Conservation (phyloP, 805 yeast genomes). For the Novakomyces olei region DNA sequence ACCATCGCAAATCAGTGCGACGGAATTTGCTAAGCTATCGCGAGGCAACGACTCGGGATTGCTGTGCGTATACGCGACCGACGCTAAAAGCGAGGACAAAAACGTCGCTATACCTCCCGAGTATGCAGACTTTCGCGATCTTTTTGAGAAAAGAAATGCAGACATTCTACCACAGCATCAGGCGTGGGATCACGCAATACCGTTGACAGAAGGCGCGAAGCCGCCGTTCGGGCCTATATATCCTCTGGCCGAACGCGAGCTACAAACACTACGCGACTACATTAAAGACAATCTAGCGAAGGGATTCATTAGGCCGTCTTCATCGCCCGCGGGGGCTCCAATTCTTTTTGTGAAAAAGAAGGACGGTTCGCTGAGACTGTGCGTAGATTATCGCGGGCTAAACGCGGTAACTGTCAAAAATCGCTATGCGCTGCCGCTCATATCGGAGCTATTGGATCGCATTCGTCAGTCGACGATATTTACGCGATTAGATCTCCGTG, state of each 20-base stretch:
- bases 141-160: not conserved
- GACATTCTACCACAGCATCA: not conserved
- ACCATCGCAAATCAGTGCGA: no score
- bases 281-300: not conserved
- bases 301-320: conserved; percentile 2
- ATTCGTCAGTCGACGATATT: conserved; percentile 6
- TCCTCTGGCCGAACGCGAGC: not conserved
- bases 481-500: conserved; percentile 10
- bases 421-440: conserved; percentile 10
- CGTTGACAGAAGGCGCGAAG: not conserved
- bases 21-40: not conserved
- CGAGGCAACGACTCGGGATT: not conserved
- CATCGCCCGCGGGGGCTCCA: conserved; percentile 6
- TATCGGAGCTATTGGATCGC: conserved; percentile 5
- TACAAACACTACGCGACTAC: not conserved
- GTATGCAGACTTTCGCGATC: not conserved
- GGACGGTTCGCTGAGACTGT: conserved; percentile 10
- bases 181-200: not conserved
- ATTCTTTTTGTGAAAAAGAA: conserved; percentile 10
- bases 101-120: not conserved
- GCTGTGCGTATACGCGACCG: not conserved
- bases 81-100: not conserved
- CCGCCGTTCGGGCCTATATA: not conserved
- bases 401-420: conserved; percentile 9
- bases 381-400: conserved; percentile 10